Percentiles rank a stretch among this genome's conserved stretches.
Evolutionary conservation across 2,329 filamentous ascomycete genomes (phyloP).

Genomic region (Fusarium hainanense): DNA sequence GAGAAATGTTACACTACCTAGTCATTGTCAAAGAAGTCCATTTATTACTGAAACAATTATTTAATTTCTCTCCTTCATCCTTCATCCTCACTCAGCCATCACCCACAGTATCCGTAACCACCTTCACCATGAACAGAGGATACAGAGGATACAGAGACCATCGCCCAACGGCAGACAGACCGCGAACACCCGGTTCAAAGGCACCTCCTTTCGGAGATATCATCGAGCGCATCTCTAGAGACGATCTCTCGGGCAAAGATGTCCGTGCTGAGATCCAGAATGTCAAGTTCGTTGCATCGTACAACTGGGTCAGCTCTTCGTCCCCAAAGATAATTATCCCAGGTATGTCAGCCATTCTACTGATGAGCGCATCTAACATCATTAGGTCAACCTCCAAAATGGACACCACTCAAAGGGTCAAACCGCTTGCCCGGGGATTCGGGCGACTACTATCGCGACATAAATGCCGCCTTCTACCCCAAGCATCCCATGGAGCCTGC

Average conservation of each 20-base stretch:
- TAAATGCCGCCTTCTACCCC: constrained; percentile 63
- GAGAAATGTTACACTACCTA: not conserved
- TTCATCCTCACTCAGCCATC: not conserved
- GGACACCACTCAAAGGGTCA: constrained; percentile 26
- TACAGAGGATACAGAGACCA: not conserved
- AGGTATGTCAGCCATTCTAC: constrained; percentile 40
- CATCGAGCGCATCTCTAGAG: constrained; percentile 34
- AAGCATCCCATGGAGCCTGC: constrained; percentile 63
- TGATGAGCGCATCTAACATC: not conserved
- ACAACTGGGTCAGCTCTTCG: constrained; percentile 60
- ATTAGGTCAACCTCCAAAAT: constrained; percentile 40
- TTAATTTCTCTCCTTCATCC: not conserved
- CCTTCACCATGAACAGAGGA: constrained; percentile 1
- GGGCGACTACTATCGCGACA: constrained; percentile 64
- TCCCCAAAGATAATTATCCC: constrained; percentile 59
- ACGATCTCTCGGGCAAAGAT: not conserved
- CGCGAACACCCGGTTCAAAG: not conserved
- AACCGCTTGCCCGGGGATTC: constrained; percentile 49
- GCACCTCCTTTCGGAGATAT: constrained; percentile 40
- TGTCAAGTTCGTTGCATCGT: constrained; percentile 58
- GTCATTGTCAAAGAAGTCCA: not conserved
- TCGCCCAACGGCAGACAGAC: too few relatives aligned
- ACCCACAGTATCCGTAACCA: not conserved
- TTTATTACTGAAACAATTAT: not conserved
- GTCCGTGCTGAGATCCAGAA: constrained; percentile 48